A percentile compares a stretch with the other conserved stretches of the same genome.
These are phyloP conservation scores for Lizonia empirigonia DNA, from an alignment of 2,329 filamentous ascomycete species.

Conservation along the genomic window DNA sequence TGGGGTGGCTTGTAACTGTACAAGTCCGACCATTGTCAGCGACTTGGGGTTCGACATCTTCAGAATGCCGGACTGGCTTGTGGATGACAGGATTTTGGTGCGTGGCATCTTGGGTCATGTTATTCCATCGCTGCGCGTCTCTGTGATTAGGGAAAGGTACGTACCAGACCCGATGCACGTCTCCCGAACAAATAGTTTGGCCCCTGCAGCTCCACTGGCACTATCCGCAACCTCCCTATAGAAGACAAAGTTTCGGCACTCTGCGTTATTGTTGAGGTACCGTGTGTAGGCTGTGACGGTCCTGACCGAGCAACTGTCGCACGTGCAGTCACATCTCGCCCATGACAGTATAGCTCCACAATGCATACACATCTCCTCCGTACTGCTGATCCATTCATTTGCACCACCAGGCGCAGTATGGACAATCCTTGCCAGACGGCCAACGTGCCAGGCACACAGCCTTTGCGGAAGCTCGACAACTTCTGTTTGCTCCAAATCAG, in stretches of 20 bases:
- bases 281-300: conserved; percentile 39
- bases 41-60: neutral
- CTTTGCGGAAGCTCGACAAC: conserved; percentile 37
- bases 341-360: conserved; percentile 39
- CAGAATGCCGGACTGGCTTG: conserved; percentile 26
- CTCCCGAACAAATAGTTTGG: conserved; percentile 34
- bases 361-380: conserved; percentile 43
- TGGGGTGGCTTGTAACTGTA: neutral
- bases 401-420: conserved; percentile 24
- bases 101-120: conserved; percentile 14
- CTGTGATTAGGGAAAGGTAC: neutral
- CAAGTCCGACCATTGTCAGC: neutral
- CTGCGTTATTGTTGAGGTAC: conserved; percentile 36
- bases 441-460: conserved; percentile 45
- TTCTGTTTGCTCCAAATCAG: conserved; percentile 18
- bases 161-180: conserved; percentile 17
- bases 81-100: conserved; percentile 16
- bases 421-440: conserved; percentile 32
- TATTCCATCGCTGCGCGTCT: neutral
- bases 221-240: conserved; percentile 22
- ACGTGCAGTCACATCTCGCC: conserved; percentile 35
- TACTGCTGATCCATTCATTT: conserved; percentile 39
- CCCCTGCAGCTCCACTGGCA: conserved; percentile 4
- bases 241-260: conserved; percentile 34
- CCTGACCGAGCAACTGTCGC: conserved; percentile 38